Base-by-base conservation (phyloP, 768 basidiomycete species). In the Trametes meyenii region DNA sequence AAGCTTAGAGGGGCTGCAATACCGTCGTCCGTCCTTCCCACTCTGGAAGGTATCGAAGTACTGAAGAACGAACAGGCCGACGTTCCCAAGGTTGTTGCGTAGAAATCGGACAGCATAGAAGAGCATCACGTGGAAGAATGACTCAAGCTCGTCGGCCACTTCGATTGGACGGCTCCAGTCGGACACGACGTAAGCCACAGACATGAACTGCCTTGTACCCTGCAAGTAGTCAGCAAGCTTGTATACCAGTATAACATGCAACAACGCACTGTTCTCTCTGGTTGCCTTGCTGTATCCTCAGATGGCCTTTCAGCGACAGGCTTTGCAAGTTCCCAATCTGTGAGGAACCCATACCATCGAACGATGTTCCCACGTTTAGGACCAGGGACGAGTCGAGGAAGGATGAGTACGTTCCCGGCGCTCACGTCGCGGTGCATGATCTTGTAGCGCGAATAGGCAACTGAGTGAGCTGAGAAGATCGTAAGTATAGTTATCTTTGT, bases 101-200 rank as follows among this genome's bases (percentile, higher is more conserved):
- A 59, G 12, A 36, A 26, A 43, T n/a, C 42, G 46, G 17, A 59
- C n/a, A 12, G 40, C 40, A 12, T 44, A 24, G 50, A 24, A 51
- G 11, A 59, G 26, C 7, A 59, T 26, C 21, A 59, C 58, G 43
- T 59, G 46, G 40, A 52, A 33, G 35, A 51, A 52, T 2, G 58
- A 59, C 21, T 59, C 58, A 14, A 59, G 48, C 26, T 59, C 58
- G 24, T 59, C 58, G 8, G 49, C 50, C 23, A 59, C 51, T 8
- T 10, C 17, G 16, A 52, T 42, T 16, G 40, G 36, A 24, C 21
- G 46, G 13, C 10, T 23, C 46, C 23, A 23, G 21, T 48, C 2
- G 19, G 21, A 26, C 2, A 2, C 46, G 23, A 48, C 46, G 23
- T 48, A 48, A 16, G 21, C 10, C 24, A 48, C 46, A 1, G 46